Conservation (phyloP, 768 basidiomycete genomes). For the Tulasnella sp. region DNA sequence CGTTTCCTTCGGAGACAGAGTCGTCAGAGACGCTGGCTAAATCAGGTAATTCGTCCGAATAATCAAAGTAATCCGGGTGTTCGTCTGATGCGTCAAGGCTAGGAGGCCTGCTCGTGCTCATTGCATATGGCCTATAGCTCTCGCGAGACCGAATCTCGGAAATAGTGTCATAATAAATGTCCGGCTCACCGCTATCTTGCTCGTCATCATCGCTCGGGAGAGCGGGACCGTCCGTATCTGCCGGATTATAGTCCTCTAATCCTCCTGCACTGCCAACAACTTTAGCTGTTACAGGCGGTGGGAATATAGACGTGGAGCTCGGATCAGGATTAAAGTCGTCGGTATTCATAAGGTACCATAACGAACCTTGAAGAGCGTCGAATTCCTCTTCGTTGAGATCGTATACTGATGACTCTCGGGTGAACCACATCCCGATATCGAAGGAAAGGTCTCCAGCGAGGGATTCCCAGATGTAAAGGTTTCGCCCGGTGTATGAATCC, state of each 20-base stretch:
- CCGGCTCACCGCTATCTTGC: not conserved
- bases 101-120: too few relatives aligned
- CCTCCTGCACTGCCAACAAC: not conserved
- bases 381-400: not conserved
- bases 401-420: not conserved
- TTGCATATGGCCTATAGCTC: not conserved
- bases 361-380: not conserved
- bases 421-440: not conserved
- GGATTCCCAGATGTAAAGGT: not conserved
- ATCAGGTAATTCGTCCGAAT: too few relatives aligned
- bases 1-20: too few relatives aligned
- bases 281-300: not conserved
- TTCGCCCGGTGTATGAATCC: not conserved
- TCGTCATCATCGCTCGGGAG: not conserved
- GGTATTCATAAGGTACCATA: not conserved
- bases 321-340: not conserved
- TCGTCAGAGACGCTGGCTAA: too few relatives aligned
- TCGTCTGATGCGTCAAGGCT: too few relatives aligned
- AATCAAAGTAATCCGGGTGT: too few relatives aligned
- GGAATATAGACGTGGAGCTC: too few relatives aligned
- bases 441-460: not conserved
- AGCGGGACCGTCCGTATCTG: not conserved
- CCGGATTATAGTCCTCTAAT: not conserved
- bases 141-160: not conserved
- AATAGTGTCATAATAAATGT: not conserved